Base-by-base conservation (phyloP, 2,329 filamentous ascomycete species). In the Colletotrichum salicis region DNA sequence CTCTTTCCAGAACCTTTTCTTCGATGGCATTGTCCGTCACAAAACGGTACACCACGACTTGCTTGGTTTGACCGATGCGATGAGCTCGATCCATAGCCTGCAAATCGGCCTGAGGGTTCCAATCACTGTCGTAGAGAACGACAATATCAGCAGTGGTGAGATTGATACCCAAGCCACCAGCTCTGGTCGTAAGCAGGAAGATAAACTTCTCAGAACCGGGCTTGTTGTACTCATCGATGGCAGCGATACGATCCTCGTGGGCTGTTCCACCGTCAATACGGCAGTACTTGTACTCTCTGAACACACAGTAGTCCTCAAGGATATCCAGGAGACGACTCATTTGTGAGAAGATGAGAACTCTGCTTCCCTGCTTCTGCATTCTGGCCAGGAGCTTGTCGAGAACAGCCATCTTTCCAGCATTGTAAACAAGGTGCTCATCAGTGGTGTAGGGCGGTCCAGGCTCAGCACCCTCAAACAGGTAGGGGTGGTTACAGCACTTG, bases 81-180 rank as follows among this genome's bases (percentile, higher is more conserved):
- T 99, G 96, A 63, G 96, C 96, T 80, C 96, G 94, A 79, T 99
- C 96, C 96, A 99, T 99, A 68, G 96, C 96, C 82, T 99, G 96
- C 71, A 99, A 84, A 90, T 99, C 96, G 22, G 96, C 96, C 82
- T 99, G 96, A 11, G 96, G 96, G 78, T 98, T 98, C 96, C 96
- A 99, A 80, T 99, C 96, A 77, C 95, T 98, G 81, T 99, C 96
- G 79, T 96, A 99, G 7, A 99, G 89, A 35, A 99, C 90, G 70
- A 99, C 96, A 78, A 98, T 97, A 77, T 99, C 96, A 67, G 96
- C 96, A 72, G 89, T 92, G 0, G 96, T 99, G 79, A 99, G 85
- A 80, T 99, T 99, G 86, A 99, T 99, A 78, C 96, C 96, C 66
- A 99, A 85, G 77, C 96, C 96, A 86, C 96, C 96, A 69, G 96